These are phyloP conservation scores for Phytophthora multivora DNA, from an alignment of 352 stramenopile genomes.

Conservation along the genomic window DNA sequence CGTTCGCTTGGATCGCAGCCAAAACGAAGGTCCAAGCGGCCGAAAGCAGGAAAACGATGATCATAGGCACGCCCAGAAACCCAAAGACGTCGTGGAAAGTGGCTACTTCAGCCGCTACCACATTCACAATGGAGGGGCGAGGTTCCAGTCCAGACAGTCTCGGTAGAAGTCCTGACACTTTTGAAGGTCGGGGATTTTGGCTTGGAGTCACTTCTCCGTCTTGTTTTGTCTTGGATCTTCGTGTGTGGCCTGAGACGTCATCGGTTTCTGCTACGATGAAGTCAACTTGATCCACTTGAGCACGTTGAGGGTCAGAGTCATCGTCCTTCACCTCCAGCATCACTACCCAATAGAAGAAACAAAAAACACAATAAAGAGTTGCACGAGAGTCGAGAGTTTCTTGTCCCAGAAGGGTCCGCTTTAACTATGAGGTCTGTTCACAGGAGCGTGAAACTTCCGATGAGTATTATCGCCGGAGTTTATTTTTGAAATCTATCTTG, in stretches of 20 bases:
- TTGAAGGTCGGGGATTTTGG: background rate
- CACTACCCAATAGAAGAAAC: too few relatives aligned
- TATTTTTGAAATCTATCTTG: too few relatives aligned
- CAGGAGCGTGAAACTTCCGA: background rate
- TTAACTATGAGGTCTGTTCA: background rate
- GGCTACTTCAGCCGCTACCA: constrained; percentile 14
- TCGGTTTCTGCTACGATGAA: constrained; percentile 8
- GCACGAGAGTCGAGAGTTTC: background rate
- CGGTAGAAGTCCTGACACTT: background rate
- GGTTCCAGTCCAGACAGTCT: background rate
- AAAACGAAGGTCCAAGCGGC: constrained; percentile 38
- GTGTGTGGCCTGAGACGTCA: background rate
- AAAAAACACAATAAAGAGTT: too few relatives aligned
- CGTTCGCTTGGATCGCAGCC: constrained; percentile 38
- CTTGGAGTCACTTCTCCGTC: background rate
- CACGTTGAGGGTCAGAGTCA: too few relatives aligned
- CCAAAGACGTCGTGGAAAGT: constrained; percentile 44
- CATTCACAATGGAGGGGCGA: constrained; percentile 6
- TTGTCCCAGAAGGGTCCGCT: background rate
- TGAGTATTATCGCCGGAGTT: background rate
- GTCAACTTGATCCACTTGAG: background rate
- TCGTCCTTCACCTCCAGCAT: too few relatives aligned
- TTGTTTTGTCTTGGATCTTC: background rate
- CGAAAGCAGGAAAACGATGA: constrained; percentile 42
- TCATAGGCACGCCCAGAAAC: constrained; percentile 39